A percentile compares a stretch with the other conserved stretches of the same genome.
phyloP scores from a whole-genome alignment of 176 grass and related monocot species.

The Pharus latifolius region DNA sequence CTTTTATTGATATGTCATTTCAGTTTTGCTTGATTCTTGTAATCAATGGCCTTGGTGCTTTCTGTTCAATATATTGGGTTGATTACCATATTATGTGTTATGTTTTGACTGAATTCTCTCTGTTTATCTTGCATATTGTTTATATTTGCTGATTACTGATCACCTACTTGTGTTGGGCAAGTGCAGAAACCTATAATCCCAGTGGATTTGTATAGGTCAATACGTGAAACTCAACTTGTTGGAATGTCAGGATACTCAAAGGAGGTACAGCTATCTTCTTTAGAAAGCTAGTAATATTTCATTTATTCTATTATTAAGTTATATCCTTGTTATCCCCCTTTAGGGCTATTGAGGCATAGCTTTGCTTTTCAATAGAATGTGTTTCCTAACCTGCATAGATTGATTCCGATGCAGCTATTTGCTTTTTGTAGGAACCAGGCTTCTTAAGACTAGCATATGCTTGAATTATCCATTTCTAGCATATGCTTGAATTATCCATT shows the following conservation, averaged over 20 bases:
- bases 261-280: conserved; percentile 27
- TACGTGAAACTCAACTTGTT: conserved; percentile 65
- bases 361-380: background rate
- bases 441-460: background rate
- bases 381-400: background rate
- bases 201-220: conserved; percentile 49
- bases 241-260: conserved; percentile 74
- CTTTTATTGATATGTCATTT: no score
- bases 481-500: background rate
- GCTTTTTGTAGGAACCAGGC: background rate
- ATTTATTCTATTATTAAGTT: background rate
- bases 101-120: no score
- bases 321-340: background rate
- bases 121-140: background rate
- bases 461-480: background rate
- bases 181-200: conserved; percentile 76
- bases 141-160: conserved; percentile 2
- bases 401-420: background rate
- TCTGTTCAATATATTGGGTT: no score
- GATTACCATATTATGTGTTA: no score
- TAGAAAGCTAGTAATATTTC: background rate
- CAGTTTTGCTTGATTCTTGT: no score
- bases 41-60: no score
- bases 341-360: background rate
- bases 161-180: conserved; percentile 9